A percentile compares a stretch with the other conserved stretches of the same genome.
Conservation (phyloP, 2,329 filamentous ascomycete species). For the Neonectria magnoliae region DNA sequence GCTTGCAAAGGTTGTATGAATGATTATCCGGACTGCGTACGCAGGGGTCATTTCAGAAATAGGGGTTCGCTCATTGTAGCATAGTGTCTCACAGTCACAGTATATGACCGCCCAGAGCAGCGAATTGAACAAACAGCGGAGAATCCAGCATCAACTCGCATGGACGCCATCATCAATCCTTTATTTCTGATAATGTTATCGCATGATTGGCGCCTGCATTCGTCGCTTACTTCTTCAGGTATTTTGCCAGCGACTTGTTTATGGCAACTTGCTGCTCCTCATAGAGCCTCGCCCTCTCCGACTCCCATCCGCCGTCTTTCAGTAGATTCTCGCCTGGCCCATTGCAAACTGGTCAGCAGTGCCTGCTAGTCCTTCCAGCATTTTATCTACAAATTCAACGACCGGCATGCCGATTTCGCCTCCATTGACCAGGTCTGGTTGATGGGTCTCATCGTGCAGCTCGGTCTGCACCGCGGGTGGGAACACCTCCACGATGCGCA, state of each 20-base stretch:
- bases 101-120: too few relatives aligned
- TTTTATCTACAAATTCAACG: constrained; percentile 54
- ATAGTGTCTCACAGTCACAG: not conserved
- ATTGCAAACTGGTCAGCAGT: constrained; percentile 41
- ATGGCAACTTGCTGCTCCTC: constrained; percentile 24
- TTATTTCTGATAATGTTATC: too few relatives aligned
- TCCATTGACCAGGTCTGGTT: constrained; percentile 39
- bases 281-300: constrained; percentile 30
- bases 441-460: constrained; percentile 41
- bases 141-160: too few relatives aligned
- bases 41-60: not conserved
- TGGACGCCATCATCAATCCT: too few relatives aligned
- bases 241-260: constrained; percentile 19
- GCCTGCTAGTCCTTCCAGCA: constrained; percentile 34
- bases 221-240: constrained; percentile 23
- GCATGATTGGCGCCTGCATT: not conserved
- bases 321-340: constrained; percentile 35
- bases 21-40: too few relatives aligned
- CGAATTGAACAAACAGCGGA: too few relatives aligned
- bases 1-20: not conserved
- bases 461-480: constrained; percentile 45
- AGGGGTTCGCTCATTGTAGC: not conserved
- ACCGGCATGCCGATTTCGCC: constrained; percentile 51
- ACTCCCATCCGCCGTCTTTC: constrained; percentile 39
- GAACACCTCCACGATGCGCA: constrained; percentile 43